Evolutionary conservation across 768 basidiomycete species (phyloP), one percentile per base, ranked within the genome.

Genomic region (Boletus reticulatus): DNA sequence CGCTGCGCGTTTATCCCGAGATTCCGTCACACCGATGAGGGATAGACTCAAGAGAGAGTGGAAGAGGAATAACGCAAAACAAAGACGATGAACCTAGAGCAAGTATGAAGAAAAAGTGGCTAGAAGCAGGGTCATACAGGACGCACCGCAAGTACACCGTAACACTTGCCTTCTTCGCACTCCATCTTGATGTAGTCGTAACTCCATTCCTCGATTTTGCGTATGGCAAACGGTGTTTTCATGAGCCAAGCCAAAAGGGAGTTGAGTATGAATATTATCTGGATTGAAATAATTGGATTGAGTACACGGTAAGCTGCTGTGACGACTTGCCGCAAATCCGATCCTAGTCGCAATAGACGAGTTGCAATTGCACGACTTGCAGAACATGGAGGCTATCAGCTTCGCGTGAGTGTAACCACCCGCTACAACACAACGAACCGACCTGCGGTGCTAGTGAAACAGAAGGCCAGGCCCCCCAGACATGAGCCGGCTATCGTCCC

Each of bases 141-240:
- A 78, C 89, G 52, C 62, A 96, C 95, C 14, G 95, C 96, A 42
- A 99, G 81, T 2, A 99, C 88, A 37, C 96, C 96, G 63, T 98
- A 99, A 65, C 96, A 99, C 68, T 94, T 92, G 31, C 89, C 94
- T 39, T 83, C 88, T 17, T 82, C 85, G 62, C 96, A 99, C 48
- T 94, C 89, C 93, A 99, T 95, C 83, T 98, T 96, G 69, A 98
- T 89, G 70, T 98, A 99, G 63, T 96, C 95, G 68, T 92, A 92
- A 62, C 89, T 94, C 82, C 92, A 89, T 68, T 94, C 89, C 76
- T 94, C 87, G 42, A 99, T 87, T 51, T 87, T 86, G 61, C 85
- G 81, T 57, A 95, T 92, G 39, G 90, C 89, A 44, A 89, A 79
- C 56, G 90, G 88, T 16, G 93, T 92, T 74, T 94, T 90, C 88